These are phyloP conservation scores for Poterioochromonas sp. DNA, from an alignment of 352 stramenopile species.

Conservation along the genomic window DNA sequence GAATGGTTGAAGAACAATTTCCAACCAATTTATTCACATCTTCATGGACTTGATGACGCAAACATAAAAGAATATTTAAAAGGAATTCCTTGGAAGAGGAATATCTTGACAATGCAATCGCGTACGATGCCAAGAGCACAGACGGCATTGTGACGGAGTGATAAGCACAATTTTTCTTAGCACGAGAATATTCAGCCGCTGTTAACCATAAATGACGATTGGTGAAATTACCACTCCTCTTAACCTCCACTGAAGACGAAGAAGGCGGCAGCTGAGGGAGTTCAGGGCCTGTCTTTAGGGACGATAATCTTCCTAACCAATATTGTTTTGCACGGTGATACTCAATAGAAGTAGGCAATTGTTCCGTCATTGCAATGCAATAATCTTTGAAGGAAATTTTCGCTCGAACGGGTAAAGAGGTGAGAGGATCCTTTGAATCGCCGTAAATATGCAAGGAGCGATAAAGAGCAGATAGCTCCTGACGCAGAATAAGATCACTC, in stretches of 20 bases:
- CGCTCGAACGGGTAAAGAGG: background rate
- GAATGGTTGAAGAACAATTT: conserved; percentile 34
- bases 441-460: background rate
- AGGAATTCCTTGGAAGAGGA: conserved; percentile 1
- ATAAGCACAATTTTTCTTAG: background rate
- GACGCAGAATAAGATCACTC: conserved; percentile 30
- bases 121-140: conserved; percentile 23
- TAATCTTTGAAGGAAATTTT: conserved; percentile 1
- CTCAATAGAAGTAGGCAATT: background rate
- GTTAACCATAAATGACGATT: conserved; percentile 22
- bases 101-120: background rate
- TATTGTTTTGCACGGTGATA: background rate
- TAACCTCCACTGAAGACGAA: background rate
- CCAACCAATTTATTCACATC: conserved; percentile 32
- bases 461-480: conserved; percentile 33
- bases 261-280: background rate
- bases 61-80: conserved; percentile 33
- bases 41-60: conserved; percentile 24
- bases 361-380: background rate
- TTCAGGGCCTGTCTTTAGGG: background rate
- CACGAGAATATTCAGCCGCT: background rate
- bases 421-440: too few species aligned
- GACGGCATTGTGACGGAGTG: conserved; percentile 26
- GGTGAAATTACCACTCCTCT: background rate
- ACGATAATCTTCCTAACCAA: background rate